These are phyloP conservation scores for Pseudopithomyces chartarum DNA, from an alignment of 2,329 filamentous ascomycete species.

Conservation along the genomic window DNA sequence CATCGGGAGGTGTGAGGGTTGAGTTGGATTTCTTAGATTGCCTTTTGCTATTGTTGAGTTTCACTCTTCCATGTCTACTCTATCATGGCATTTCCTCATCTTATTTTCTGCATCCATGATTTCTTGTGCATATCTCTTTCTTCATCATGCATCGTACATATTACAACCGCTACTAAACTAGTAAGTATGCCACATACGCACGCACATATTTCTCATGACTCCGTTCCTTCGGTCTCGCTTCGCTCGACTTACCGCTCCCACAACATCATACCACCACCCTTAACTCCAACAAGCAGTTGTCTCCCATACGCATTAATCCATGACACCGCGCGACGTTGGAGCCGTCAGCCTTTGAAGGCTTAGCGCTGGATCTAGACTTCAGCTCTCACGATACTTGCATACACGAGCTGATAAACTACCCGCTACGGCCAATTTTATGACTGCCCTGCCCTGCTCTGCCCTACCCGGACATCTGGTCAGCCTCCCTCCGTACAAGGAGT, in stretches of 20 bases:
- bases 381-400: not conserved
- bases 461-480: too few relatives aligned
- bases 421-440: too few relatives aligned
- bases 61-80: not conserved
- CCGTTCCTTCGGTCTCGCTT: too few relatives aligned
- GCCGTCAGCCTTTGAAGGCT: not conserved
- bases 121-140: constrained; percentile 1
- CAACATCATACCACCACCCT: not conserved
- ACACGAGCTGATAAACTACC: not conserved
- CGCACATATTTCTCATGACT: not conserved
- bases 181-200: not conserved
- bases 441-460: too few relatives aligned
- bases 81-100: not conserved
- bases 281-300: not conserved
- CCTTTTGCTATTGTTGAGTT: not conserved
- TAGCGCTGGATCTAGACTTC: constrained; percentile 8
- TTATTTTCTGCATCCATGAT: too few relatives aligned
- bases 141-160: not conserved
- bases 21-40: not conserved
- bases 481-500: too few relatives aligned
- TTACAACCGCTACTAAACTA: not conserved
- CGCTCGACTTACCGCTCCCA: too few relatives aligned
- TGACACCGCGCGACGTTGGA: not conserved
- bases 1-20: too few relatives aligned
- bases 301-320: not conserved